Conservation (phyloP, 179 eudicot genomes). For the Corrigiola litoralis region DNA sequence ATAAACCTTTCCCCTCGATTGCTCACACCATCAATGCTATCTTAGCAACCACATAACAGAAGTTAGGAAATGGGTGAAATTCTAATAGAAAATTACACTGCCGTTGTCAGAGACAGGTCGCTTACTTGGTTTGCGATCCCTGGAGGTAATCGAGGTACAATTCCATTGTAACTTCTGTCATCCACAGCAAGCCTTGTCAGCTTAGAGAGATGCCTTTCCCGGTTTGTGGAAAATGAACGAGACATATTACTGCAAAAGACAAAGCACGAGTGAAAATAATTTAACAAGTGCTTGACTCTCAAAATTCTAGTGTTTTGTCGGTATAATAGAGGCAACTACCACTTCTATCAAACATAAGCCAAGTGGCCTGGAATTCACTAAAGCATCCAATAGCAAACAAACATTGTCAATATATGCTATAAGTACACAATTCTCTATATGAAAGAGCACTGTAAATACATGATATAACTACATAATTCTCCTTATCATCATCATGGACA, state of each 20-base stretch:
- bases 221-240: conserved; percentile 60
- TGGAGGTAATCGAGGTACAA: conserved; percentile 71
- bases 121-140: conserved; percentile 60
- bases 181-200: conserved; percentile 71
- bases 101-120: neutral
- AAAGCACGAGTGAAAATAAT: neutral
- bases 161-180: conserved; percentile 46
- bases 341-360: conserved; percentile 1
- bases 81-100: neutral
- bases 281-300: neutral
- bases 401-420: neutral
- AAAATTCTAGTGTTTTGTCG: too few relatives aligned
- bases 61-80: neutral
- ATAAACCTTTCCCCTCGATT: neutral
- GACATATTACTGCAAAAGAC: conserved; percentile 45
- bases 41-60: neutral
- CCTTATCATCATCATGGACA: neutral
- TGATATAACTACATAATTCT: neutral
- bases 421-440: neutral
- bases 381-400: neutral
- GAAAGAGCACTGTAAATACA: too few relatives aligned
- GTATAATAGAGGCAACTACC: neutral
- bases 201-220: conserved; percentile 57
- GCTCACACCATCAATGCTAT: neutral
- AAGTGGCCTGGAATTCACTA: neutral